These are phyloP conservation scores for Pterocarpus santalinus DNA, from an alignment of 306 rosid species.

Conservation along the genomic window DNA sequence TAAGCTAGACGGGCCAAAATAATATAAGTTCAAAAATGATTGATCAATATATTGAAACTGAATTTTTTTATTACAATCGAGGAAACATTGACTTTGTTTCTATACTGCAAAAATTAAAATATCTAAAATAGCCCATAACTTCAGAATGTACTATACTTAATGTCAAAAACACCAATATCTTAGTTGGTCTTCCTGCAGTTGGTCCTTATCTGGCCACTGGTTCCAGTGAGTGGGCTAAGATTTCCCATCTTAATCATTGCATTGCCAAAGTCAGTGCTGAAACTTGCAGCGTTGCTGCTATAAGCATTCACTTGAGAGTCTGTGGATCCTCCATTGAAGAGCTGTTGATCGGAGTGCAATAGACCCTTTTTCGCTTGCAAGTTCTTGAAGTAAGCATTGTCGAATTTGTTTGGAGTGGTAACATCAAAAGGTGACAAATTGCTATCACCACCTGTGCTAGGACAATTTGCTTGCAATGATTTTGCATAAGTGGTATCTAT, in stretches of 20 bases:
- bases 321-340: constrained; percentile 65
- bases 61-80: background rate
- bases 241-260: constrained; percentile 75
- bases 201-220: constrained; percentile 67
- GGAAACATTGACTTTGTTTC: background rate
- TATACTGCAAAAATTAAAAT: background rate
- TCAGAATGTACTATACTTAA: no score
- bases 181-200: constrained; percentile 61
- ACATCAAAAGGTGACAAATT: constrained; percentile 61
- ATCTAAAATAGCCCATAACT: background rate
- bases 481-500: constrained; percentile 60
- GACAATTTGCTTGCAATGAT: constrained; percentile 57
- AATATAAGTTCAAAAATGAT: background rate
- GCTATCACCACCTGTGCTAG: constrained; percentile 57
- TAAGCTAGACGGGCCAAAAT: background rate
- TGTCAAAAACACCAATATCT: background rate
- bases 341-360: constrained; percentile 71
- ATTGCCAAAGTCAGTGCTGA: constrained; percentile 61
- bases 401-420: constrained; percentile 51
- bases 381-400: constrained; percentile 69
- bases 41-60: background rate
- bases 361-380: constrained; percentile 62
- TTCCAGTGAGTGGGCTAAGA: constrained; percentile 69
- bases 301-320: constrained; percentile 59
- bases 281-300: constrained; percentile 35